Base-by-base conservation (phyloP, 2,329 filamentous ascomycete species). In the Hypoxylon sp. region DNA sequence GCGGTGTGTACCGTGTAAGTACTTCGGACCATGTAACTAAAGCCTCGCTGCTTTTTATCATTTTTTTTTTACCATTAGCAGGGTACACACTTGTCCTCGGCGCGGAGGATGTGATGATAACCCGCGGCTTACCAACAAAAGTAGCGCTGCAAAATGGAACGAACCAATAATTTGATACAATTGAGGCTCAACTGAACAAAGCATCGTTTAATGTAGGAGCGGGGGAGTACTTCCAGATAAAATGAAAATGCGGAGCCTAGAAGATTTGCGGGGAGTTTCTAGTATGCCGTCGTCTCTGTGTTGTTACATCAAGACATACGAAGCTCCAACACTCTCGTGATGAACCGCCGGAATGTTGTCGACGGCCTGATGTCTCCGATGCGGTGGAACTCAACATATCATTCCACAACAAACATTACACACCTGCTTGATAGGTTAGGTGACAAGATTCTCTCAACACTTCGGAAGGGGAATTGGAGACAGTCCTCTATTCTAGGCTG, bases 341-440 rank as follows among this genome's bases (percentile, higher is more conserved):
- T 62, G 63, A 65, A 64, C 66, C 69, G 69, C 63, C 69, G 69
- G 69, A 65, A 71, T 67, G 69, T 63, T 59, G 58, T 60, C 65
- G 58, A 60, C 56, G 56, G 68, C 66, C 63, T 67, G 55, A 42
- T 60, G 52, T 56, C 56, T 61, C 63, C 63, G 65, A 64, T 52
- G 65, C 19, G 48, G 68, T 70, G 65, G 48, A 68, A 68, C 62
- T 61, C 29, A 22, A 58, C 47, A 22, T 24, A 46, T 51, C 62
- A 65, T 69, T 65, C 69, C 66, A 66, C 47, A 57, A 39, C 52
- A 53, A 46, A 55, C 17, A 47, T 50, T 44, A 39, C 31, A 59
- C 42, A 53, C 63, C 56, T 71, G 44, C 59, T 69, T 33, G 65
- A 62, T 67, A 66, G 13, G 65, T 64, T 62, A 71, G 48, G 68